phyloP scores from a whole-genome alignment of 1,284 basidiomycete genomes.

The Macrocystidia cucumis region DNA sequence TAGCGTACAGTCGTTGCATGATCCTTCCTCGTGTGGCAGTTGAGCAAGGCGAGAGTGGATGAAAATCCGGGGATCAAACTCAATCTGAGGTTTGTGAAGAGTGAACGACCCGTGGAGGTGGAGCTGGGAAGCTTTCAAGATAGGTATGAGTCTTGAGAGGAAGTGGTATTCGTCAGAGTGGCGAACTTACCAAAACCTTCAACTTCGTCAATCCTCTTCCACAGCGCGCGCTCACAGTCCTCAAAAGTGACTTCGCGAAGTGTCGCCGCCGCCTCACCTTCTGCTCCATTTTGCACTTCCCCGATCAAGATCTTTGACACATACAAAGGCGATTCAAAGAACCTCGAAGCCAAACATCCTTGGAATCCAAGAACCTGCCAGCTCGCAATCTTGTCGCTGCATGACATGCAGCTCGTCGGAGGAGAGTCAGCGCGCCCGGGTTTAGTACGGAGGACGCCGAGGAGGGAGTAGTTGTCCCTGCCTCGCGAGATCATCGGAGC shows the following conservation, averaged over 20 bases:
- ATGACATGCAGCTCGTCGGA: slow-evolving; percentile 77
- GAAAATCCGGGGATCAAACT: slow-evolving; percentile 55
- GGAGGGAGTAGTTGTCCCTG: slow-evolving; percentile 66
- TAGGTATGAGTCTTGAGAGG: too few species aligned
- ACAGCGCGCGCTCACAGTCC: slow-evolving; percentile 60
- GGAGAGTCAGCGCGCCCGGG: slow-evolving; percentile 84
- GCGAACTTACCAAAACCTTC: slow-evolving; percentile 6
- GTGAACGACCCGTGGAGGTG: slow-evolving; percentile 39
- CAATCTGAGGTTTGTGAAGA: slow-evolving; percentile 40
- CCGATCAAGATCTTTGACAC: slow-evolving; percentile 63
- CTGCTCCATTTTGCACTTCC: too few species aligned
- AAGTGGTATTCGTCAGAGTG: slow-evolving; percentile 1
- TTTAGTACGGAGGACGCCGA: slow-evolving; percentile 81
- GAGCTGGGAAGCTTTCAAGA: slow-evolving; percentile 16
- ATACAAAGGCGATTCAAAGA: slow-evolving; percentile 62
- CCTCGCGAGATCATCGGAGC: slow-evolving; percentile 53
- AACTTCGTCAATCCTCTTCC: slow-evolving; percentile 31
- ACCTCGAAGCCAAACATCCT: slow-evolving; percentile 58
- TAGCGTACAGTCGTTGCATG: slow-evolving; percentile 59
- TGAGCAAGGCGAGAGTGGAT: slow-evolving; percentile 42
- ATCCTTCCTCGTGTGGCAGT: slow-evolving; percentile 23
- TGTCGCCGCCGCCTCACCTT: slow-evolving; percentile 36
- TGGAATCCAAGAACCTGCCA: slow-evolving; percentile 84
- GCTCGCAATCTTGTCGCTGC: slow-evolving; percentile 85
- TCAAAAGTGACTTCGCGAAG: slow-evolving; percentile 33